Base-by-base conservation (phyloP, 2,329 filamentous ascomycete genomes). In the Alternaria arborescens region DNA sequence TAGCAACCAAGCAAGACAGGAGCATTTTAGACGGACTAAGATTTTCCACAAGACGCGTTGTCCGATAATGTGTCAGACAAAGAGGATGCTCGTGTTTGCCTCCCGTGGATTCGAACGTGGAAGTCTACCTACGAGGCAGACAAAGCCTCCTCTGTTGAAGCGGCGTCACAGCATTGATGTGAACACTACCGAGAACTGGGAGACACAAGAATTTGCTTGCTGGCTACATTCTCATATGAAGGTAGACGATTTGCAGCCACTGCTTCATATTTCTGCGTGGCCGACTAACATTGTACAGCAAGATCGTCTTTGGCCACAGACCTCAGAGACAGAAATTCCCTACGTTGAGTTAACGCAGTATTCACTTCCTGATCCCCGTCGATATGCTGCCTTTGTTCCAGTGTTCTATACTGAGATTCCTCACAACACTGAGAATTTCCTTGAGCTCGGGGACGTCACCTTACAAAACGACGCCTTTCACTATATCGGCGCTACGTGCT, bases 161-260 rank as follows among this genome's bases (percentile, higher is more conserved):
- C 69, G 71, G 22, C 69, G 70, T 8, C 68, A 73, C 28, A 71
- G 64, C n/a, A 43, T 74, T 24, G 71, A 75, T 22, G 69, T 68
- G 16, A 55, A 57, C 14, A 65, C 55, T 10, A 40, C 12, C 22
- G 22, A 34, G 30, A 14, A 42, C 40, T 59, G 56, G 48, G 34
- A 20, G 28, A 42, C 12, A 16, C 28, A n/a, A 14, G 6, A 16
- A 3, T 36, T n/a, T 12, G 8, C 20, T 22, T 11, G 22, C 14
- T 28, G 44, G 24, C 20, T 42, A 16, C 18, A 51, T 43, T 16
- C 26, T 18, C 30, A 56, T 3, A 8, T 26, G 8, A 22, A 47
- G 51, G 58, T 58, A 20, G 24, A 30, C 11, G 14, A 5, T 11
- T n/a, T 43, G 12, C 36, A 30, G 7, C 22, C 24, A 34, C 16